phyloP scores from a whole-genome alignment of 2,329 filamentous ascomycete species.

The Pseudogymnoascus sp. region DNA sequence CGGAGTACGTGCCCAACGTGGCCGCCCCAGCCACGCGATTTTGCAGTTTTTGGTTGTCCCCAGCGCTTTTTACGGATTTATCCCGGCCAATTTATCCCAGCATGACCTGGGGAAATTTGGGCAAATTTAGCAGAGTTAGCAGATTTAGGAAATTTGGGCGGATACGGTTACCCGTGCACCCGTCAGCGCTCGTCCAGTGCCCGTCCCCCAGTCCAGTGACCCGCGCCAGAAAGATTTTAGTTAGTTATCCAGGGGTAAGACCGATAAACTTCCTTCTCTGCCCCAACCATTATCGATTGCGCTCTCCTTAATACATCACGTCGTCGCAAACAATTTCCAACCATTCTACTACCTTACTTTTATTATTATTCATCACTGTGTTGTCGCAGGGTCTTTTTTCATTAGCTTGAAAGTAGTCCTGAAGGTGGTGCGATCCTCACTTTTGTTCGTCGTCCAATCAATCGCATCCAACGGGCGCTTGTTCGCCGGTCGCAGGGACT shows the following conservation, averaged over 20 bases:
- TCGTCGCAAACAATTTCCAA: neutral
- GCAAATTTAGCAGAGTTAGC: neutral
- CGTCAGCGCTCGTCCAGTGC: neutral
- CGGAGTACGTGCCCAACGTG: neutral
- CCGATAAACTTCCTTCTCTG: neutral
- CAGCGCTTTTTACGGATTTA: neutral
- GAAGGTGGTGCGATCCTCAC: neutral
- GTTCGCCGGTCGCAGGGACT: constrained; percentile 1
- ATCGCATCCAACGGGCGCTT: neutral
- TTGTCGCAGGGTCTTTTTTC: neutral
- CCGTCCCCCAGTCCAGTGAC: neutral
- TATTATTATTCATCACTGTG: neutral
- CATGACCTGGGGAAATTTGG: neutral
- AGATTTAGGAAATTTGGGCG: neutral
- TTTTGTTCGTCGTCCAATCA: neutral
- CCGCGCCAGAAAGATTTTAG: neutral
- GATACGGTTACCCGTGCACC: neutral
- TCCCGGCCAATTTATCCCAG: neutral
- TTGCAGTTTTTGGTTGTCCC: neutral
- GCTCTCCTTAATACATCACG: neutral
- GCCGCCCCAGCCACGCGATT: neutral
- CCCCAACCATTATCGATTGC: neutral
- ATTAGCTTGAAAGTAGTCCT: neutral
- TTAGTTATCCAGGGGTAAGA: neutral
- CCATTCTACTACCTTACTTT: neutral